Evolutionary conservation across 306 rosid species (phyloP).

Genomic region (Trifolium dubium): DNA sequence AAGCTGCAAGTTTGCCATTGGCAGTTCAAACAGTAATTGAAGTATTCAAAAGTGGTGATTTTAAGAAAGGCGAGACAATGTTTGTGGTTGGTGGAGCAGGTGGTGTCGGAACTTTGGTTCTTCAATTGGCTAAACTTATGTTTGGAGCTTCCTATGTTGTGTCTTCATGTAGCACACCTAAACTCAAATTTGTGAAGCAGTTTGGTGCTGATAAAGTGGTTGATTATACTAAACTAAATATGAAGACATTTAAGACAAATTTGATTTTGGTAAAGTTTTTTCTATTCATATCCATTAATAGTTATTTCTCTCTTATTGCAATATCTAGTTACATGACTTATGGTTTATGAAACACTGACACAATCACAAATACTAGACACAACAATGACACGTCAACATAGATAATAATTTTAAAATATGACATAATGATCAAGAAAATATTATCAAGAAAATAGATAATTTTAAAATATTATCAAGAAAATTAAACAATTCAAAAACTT

Average conservation of each 20-base stretch:
- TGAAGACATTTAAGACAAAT: constrained; percentile 44
- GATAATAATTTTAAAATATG: too few species aligned
- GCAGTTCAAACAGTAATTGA: constrained; percentile 54
- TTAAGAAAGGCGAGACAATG: constrained; percentile 44
- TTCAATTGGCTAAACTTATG: constrained; percentile 51
- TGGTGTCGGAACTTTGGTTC: constrained; percentile 52
- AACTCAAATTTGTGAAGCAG: constrained; percentile 46
- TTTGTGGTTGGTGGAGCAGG: constrained; percentile 58
- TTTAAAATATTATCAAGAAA: too few species aligned
- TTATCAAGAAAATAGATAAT: too few species aligned
- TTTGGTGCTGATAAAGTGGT: constrained; percentile 55
- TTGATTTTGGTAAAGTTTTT: constrained; percentile 48
- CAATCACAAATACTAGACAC: too few species aligned
- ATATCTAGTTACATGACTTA: too few species aligned
- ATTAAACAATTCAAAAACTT: too few species aligned
- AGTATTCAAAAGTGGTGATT: constrained; percentile 45
- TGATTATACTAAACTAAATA: constrained; percentile 46
- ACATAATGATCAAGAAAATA: too few species aligned
- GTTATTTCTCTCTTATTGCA: too few species aligned
- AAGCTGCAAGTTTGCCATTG: constrained; percentile 57
- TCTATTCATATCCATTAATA: neutral
- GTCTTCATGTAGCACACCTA: constrained; percentile 51
- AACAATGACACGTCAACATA: too few species aligned
- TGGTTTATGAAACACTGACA: too few species aligned
- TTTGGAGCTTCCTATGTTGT: constrained; percentile 53